Evolutionary conservation across 106 monocot genomes (phyloP), one percentile per base, ranked within the genome.

Genomic region (Dioscorea zingiberensis): DNA sequence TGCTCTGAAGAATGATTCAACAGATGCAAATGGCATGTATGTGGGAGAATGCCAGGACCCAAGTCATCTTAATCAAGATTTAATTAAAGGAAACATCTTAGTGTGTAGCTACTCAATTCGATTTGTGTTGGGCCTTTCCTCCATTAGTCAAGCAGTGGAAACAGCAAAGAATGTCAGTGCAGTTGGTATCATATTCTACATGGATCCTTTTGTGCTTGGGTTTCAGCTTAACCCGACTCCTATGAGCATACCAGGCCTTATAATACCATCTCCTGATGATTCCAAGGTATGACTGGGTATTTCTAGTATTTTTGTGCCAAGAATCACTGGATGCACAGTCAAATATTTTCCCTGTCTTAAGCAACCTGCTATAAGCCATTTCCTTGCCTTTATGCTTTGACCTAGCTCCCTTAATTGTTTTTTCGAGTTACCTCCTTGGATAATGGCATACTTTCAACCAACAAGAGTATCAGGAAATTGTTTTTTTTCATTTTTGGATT

Each of bases 191-290:
- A 73, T 97, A 45, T 92, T 97, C 77, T 92, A 81, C 69, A 79
- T 92, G 88, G 91, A 92, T 78, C 86, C 86, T 49, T 92, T 81
- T 86, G 88, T 97, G 38, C 26, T 86, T 38, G 91, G 92, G 28
- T 97, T 92, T 80, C 97, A 91, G 69, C 73, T 92, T 48, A 92
- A 97, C 49, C 97, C 97, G 23, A 92, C 79, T 61, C 97, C 97
- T 2, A 97, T 97, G 91, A 63, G 59, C 25, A 86, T 92, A 3
- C 88, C 97, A 18, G 97, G 97, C 25, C 55, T 86, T 19, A 92
- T 97, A 73, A 91, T 97, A 70, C 79, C 97, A 26, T 88, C 97
- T 77, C 70, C 91, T 38, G 79, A 84, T 48, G 91, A 97, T 60
- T 97, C 97, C 16, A 88, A 88, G 97, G 97, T 97, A 78, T 26